Evolutionary conservation across 345 rosid genomes (phyloP), one percentile per base, ranked within the genome.

Genomic region (Hypericum androsaemum): DNA sequence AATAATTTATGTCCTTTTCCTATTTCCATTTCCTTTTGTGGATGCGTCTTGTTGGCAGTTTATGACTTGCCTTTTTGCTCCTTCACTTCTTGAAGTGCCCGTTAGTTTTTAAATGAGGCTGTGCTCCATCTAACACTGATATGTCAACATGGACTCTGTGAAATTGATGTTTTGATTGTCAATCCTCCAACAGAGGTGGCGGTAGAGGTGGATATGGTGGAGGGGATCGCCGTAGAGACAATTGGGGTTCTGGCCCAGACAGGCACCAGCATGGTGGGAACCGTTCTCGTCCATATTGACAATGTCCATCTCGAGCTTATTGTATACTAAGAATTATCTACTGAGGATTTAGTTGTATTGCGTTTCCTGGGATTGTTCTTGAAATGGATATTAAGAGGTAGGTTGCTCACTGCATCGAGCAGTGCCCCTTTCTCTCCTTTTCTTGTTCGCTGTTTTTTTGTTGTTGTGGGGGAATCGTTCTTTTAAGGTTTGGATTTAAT

Each of bases 241-340:
- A 70, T 54, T 65, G 84, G 50, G 86, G 82, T 56, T 79, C 94
- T 53, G 92, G 99, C 43, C 94, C 97, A 43, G 92, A 94, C 61
- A 83, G 97, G 68, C 81, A 80, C 66, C 59, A 79, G 54, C 74
- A 73, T 67, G 90, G 97, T 53, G 97, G 97, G 63, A 94, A 85
- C 62, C 92, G 97, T 12, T 79, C 94, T 0, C 90, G 95, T 17
- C 99, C 99, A 10, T 94, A 88, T 67, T 88, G 80, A 80, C 63
- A 53, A 37, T 60, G 46, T 59, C 57, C 28, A 64, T 75, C 53
- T 63, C 48, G 62, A 54, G 64, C 65, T 46, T 67, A 71, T 79
- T 75, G 70, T 81, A 80, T 79, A 81, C 75, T 77, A 79, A 62
- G 75, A 73, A 63, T 73, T 74, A 61, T 76, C 79, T 60, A 71